Evolutionary conservation across 2,329 filamentous ascomycete species (phyloP), one percentile per base, ranked within the genome.

Genomic region (Ramularia endophylla): DNA sequence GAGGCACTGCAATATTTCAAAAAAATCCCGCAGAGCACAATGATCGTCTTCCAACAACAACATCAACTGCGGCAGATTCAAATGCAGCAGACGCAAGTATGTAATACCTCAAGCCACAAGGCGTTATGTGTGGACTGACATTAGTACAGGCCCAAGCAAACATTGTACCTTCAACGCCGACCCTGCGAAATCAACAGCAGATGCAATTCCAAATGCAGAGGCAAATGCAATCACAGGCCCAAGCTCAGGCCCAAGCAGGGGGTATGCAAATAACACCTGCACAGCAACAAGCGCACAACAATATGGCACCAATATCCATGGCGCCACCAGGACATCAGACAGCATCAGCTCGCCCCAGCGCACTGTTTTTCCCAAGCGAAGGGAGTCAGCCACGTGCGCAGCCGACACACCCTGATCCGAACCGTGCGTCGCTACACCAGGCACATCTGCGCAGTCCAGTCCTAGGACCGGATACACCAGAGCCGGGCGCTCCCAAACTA

Each of bases 351-450:
- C 33, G 33, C 5, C 17, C 15, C 3, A 22, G 16, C 5, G 17
- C 22, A 36, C 36, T 28, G 16, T 20, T 54, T 13, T 45, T 58
- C 27, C 55, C 54, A 19, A 36, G 32, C 7, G 33, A 36, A 8
- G 32, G 44, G 8, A 44, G 50, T 13, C 35, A 41, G 27, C 63
- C 62, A 6, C 47, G 49, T 17, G 47, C 64, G 3, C 62, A 66
- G 43, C 66, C 65, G 22, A 60, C 64, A 8, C 55, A 63, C 17
- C 67, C 72, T 3, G 63, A 71, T 43, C 70, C 75, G 15, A 58
- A 61, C 17, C 55, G 65, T 6, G 67, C 66, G 19, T 72, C 69
- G n/a, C 63, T 82, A 6, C 80, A 83, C 52, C 76, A 81, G 59
- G 70, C 72, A 32, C 67, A 77, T 53, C 63, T 81, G 19, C 70